phyloP scores from a whole-genome alignment of 352 stramenopile genomes.

The Halophytophthora batemanensis region DNA sequence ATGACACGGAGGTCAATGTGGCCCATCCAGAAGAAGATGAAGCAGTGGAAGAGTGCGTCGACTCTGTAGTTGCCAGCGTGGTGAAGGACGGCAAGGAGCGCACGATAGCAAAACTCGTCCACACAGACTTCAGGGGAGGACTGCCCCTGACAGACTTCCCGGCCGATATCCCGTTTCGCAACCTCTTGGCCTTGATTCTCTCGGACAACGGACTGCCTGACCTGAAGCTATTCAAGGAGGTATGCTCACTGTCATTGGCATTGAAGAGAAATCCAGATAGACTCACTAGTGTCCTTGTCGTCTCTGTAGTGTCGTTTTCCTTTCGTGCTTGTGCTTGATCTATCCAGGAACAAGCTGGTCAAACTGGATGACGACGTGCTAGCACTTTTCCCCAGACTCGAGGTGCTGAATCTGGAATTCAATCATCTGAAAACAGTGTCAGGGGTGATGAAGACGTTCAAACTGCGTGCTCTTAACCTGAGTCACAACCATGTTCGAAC shows the following conservation, averaged over 20 bases:
- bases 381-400: constrained; percentile 50
- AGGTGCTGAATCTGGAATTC: constrained; percentile 56
- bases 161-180: constrained; percentile 46
- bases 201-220: constrained; percentile 53
- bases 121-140: constrained; percentile 44
- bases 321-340: constrained; percentile 44
- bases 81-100: constrained; percentile 55
- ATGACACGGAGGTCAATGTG: constrained; percentile 1
- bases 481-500: constrained; percentile 51
- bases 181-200: constrained; percentile 59
- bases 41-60: constrained; percentile 33
- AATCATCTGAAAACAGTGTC: constrained; percentile 60
- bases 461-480: constrained; percentile 60
- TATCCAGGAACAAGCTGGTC: constrained; percentile 58
- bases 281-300: not conserved
- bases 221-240: constrained; percentile 54
- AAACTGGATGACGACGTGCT: constrained; percentile 56
- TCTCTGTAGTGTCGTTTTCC: constrained; percentile 63
- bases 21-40: constrained; percentile 35
- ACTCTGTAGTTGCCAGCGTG: constrained; percentile 45
- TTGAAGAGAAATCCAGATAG: not conserved
- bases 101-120: constrained; percentile 45
- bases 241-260: constrained; percentile 15
- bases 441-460: constrained; percentile 49
- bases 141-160: constrained; percentile 51